These are phyloP conservation scores for Rhizophlyctis rosea DNA, from an alignment of 192 early-diverging fungal genomes.

Conservation along the genomic window DNA sequence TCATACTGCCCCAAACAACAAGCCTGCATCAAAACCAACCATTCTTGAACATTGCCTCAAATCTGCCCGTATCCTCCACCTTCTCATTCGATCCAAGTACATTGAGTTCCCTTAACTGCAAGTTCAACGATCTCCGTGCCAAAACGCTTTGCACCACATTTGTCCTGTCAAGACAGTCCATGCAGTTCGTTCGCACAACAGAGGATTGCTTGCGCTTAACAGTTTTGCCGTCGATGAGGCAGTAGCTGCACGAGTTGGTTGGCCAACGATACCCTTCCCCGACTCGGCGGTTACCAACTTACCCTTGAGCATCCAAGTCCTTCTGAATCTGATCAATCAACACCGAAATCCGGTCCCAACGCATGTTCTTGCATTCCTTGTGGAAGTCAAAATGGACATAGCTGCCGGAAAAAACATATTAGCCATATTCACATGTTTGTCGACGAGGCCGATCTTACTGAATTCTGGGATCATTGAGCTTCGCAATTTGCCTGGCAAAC, in stretches of 20 bases:
- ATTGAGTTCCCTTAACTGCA: constrained; percentile 68
- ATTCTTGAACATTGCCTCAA: constrained; percentile 79
- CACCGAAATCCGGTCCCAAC: constrained; percentile 83
- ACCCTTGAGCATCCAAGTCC: constrained; percentile 63
- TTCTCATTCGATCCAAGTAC: constrained; percentile 58
- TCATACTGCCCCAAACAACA: not conserved
- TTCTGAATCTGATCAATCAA: constrained; percentile 75
- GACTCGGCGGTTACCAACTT: not conserved
- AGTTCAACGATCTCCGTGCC: constrained; percentile 66
- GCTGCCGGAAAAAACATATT: not conserved
- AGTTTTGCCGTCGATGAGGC: constrained; percentile 38
- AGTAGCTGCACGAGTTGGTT: constrained; percentile 49
- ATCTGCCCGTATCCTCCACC: constrained; percentile 60
- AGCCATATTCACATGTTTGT: not conserved
- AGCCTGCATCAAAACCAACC: constrained; percentile 34
- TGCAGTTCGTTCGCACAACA: constrained; percentile 94
- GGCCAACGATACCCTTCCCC: not conserved
- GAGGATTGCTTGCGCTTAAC: constrained; percentile 62
- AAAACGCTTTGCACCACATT: constrained; percentile 97
- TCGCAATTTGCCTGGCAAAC: constrained; percentile 65
- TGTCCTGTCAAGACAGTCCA: constrained; percentile 99
- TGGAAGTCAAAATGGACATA: constrained; percentile 98
- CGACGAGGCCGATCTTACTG: constrained; percentile 8
- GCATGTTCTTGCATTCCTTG: constrained; percentile 92
- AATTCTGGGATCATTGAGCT: constrained; percentile 38